Conservation (phyloP, 257 asterid species). For the Dorcoceras hygrometricum region DNA sequence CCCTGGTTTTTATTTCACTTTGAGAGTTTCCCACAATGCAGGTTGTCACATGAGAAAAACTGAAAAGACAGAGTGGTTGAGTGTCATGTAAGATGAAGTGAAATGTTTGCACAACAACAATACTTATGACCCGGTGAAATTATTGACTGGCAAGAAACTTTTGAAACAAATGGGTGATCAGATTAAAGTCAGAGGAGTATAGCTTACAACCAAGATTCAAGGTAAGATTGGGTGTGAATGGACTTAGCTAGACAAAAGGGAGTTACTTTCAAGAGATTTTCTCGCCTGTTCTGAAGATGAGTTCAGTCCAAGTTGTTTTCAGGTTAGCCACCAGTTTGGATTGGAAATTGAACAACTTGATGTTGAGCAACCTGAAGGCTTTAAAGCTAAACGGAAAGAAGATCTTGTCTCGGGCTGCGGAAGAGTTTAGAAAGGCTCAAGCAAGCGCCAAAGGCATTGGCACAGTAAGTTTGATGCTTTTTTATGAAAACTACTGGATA, state of each 20-base stretch:
- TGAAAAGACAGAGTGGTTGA: too few relatives aligned
- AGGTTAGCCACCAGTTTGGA: background rate
- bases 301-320: background rate
- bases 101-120: background rate
- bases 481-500: too few relatives aligned
- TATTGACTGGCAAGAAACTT: background rate
- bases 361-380: background rate
- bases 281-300: constrained; percentile 7
- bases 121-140: background rate
- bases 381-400: background rate
- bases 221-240: background rate
- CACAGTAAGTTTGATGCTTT: too few relatives aligned
- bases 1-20: too few relatives aligned
- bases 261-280: constrained; percentile 8
- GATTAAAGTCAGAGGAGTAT: background rate
- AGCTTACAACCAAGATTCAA: background rate
- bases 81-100: background rate
- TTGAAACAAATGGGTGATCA: constrained; percentile 1
- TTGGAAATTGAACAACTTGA: constrained; percentile 4
- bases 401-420: background rate
- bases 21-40: too few relatives aligned
- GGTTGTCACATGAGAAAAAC: too few relatives aligned
- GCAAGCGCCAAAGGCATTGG: too few relatives aligned
- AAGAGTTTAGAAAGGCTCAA: background rate
- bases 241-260: background rate